Evolutionary conservation across 805 yeast species (phyloP), one percentile per base, ranked within the genome.

Genomic region (Candida palmyrensis): DNA sequence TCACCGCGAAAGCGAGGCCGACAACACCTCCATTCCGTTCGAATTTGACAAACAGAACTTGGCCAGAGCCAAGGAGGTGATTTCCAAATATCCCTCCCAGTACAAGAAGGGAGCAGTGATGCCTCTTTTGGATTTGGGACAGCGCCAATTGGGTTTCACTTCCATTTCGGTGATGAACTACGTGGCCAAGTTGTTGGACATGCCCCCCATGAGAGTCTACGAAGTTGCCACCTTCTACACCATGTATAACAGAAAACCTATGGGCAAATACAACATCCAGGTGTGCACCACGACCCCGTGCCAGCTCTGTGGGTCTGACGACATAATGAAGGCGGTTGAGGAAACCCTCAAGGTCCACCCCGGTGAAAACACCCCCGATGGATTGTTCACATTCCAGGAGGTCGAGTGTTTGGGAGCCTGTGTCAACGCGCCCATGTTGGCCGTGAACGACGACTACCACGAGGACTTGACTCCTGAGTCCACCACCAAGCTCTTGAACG

Each of bases 121-220:
- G 95, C 94, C 95, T 7, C 69, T 85, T 40, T 71, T 85, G 41
- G 94, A 84, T 53, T 67, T 85, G 42, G 95, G 92, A 25, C 95
- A 85, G 64, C 82, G 94, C 50, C 95, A 85, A 60, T 69, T 70
- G 36, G 95, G 95, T 1, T 85, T 80, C 68, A 82, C 92, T 27
- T 83, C 94, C 25, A 82, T 85, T 47, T 71, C 86, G 21, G 92
- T 84, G 42, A 85, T 85, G 95, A 84, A 85, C 66, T 82, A 86
- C 55, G 95, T 85, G 32, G 95, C 95, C 34, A 77, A 80, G 58
- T 49, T 81, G 51, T 70, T 84, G 49, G 90, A 83, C 49, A 82
- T 86, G 79, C 95, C 95, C 19, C 94, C 95, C 39, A 85, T 85
- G 95, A 76, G 95, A 63, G 95, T 85, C 19, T 85, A 85, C 59